Evolutionary conservation across 371 early-diverging fungal species (phyloP), one percentile per base, ranked within the genome.

Genomic region (Mortierella sp.): DNA sequence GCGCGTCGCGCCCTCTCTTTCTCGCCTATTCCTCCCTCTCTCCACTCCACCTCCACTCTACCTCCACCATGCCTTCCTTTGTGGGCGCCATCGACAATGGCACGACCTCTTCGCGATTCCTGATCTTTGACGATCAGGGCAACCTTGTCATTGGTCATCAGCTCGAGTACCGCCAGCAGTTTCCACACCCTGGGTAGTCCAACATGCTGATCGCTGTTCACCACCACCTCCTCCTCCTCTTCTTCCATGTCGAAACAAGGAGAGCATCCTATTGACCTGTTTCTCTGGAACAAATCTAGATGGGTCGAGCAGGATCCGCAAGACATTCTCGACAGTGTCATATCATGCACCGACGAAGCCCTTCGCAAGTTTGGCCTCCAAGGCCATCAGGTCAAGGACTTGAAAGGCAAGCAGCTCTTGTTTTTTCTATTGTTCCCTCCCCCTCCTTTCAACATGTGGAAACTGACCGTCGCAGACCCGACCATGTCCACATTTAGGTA

Each of bases 41-140:
- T 63, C 47, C 44, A 41, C 43, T 51, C 44, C n/a, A 12, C 25
- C 39, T 9, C 44, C 27, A 22, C 22, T 22, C 56, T 51, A 24
- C 34, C 19, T 17, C 6, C 7, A 49, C 7, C 46, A 70, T 70
- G 83, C 80, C 83, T 13, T 71, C 76, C 43, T 90, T 87, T 74
- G 78, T 98, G 48, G 96, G 94, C 44, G 86, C 98, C 66, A 94
- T 98, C 56, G 98, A 98, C 80, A 95, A 98, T 80, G 98, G 98
- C 68, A 98, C 98, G 13, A 91, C 94, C 14, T 94, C 94, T 17
- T 89, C 97, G 27, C 89, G 98, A 14, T 96, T 97, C 83, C 87
- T 98, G 37, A 89, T 98, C 58, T 97, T 98, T 80, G 93, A 97
- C 80, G 72, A 83, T 46, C 80, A 78, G 22, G 96, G 95, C 58